Base-by-base conservation (phyloP, 345 rosid species). In the Raphanus sativus region DNA sequence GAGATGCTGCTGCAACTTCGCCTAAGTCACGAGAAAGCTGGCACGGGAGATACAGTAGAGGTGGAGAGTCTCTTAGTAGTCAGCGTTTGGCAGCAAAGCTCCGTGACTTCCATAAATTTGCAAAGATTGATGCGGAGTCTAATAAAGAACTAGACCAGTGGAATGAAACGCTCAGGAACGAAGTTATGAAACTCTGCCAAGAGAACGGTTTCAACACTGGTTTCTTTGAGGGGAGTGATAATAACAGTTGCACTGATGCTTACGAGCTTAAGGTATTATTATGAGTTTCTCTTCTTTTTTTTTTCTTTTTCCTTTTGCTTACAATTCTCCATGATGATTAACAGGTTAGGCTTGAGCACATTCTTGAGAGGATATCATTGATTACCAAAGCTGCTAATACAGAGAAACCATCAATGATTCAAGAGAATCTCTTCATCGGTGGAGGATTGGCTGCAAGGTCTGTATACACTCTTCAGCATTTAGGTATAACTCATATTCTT, bases 281-380 rank as follows among this genome's bases (percentile, higher is more conserved):
- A 42, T 33, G 21, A 32, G 26, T 7, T 33, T 17, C 5, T 21
- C 0, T 6, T 5, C n/a, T n/a, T n/a, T n/a, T n/a, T n/a, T n/a
- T n/a, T n/a, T n/a, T n/a, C n/a, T n/a, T n/a, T n/a, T n/a, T n/a
- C n/a, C 50, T 69, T 38, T 69, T 67, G 50, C 16, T 79, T 64
- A 34, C 28, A 71, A n/a, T 63, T 77, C 21, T 21, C 55, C 52
- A 33, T 68, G 4, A 64, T 62, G 29, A 28, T 3, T 3, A 80
- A 69, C 87, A 96, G 99, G 88, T 96, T 69, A 89, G 99, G 84
- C 93, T 95, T 54, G 99, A 96, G 80, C 99, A 96, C 81, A 89
- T 93, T 75, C 96, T 93, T 77, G 98, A 93, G 82, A 91, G 99
- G 85, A 90, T 96, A 85, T 82, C 96, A 66, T 81, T 96, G 83